Conservation (phyloP, 1,284 basidiomycete genomes). For the Moesziomyces sp. region DNA sequence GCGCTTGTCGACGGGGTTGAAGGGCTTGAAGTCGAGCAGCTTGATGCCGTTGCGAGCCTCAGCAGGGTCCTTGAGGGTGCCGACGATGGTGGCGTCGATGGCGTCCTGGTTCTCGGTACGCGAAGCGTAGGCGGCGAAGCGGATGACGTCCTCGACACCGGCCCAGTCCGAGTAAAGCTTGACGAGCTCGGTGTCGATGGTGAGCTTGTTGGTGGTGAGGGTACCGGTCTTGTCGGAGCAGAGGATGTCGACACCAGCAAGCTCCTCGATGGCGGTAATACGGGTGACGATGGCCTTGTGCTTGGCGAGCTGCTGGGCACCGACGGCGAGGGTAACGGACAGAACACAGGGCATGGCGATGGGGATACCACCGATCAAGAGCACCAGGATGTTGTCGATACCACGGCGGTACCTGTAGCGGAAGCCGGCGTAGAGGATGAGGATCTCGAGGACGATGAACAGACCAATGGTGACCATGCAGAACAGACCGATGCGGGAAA, state of each 20-base stretch:
- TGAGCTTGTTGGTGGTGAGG: slow-evolving; percentile 93
- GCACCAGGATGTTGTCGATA: slow-evolving; percentile 90
- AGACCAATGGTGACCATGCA: slow-evolving; percentile 85
- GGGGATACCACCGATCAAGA: slow-evolving; percentile 98
- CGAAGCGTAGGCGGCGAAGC: slow-evolving; percentile 92
- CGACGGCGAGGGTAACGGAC: slow-evolving; percentile 95
- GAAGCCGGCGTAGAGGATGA: slow-evolving; percentile 89
- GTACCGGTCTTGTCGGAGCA: slow-evolving; percentile 99
- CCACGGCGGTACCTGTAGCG: slow-evolving; percentile 80
- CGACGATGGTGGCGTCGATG: slow-evolving; percentile 88
- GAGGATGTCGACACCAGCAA: slow-evolving; percentile 93
- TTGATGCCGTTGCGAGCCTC: slow-evolving; percentile 91
- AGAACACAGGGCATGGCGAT: slow-evolving; percentile 97
- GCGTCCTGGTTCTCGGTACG: slow-evolving; percentile 99
- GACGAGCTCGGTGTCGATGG: slow-evolving; percentile 92
- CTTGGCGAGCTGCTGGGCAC: slow-evolving; percentile 91
- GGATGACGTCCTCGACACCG: slow-evolving; percentile 86
- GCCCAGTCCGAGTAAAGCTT: slow-evolving; percentile 87
- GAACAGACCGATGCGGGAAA: slow-evolving; percentile 92
- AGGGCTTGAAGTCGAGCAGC: slow-evolving; percentile 97
- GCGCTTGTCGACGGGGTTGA: slow-evolving; percentile 99
- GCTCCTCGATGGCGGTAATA: slow-evolving; percentile 89
- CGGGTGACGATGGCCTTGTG: slow-evolving; percentile 97
- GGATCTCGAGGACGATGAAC: slow-evolving; percentile 88
- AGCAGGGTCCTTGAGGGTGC: slow-evolving; percentile 75